Percentiles rank a stretch among this genome's conserved stretches.
Conservation (phyloP, 208 protist species). For the Acanthamoeba pearcei region DNA sequence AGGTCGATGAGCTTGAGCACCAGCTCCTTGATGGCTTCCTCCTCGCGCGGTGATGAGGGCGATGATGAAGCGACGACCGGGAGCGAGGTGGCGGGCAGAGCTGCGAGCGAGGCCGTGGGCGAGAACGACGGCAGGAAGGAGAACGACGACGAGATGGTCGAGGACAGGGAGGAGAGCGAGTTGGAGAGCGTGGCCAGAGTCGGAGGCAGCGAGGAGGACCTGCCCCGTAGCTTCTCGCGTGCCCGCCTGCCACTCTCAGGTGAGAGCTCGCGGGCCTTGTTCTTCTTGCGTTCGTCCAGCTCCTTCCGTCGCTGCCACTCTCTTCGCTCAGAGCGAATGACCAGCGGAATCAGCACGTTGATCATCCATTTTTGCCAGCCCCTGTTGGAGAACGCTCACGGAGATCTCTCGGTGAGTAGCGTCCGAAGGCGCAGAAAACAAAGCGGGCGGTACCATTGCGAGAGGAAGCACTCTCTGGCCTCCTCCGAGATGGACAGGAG, state of each 20-base stretch:
- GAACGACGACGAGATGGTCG: constrained; percentile 41
- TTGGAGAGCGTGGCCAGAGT: constrained; percentile 39
- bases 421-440: no score
- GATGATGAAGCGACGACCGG: constrained; percentile 24
- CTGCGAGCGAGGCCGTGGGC: not conserved
- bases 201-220: not conserved
- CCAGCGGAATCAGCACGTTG: constrained; percentile 28
- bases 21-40: constrained; percentile 68
- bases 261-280: not conserved
- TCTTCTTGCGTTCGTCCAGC: not conserved
- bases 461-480: constrained; percentile 64
- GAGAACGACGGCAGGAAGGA: constrained; percentile 44
- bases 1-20: constrained; percentile 60
- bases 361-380: constrained; percentile 69
- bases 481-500: constrained; percentile 42
- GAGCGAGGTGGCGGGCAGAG: not conserved
- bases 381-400: not conserved
- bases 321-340: constrained; percentile 38
- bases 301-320: constrained; percentile 17
- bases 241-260: not conserved
- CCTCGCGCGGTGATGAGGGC: constrained; percentile 6
- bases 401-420: not conserved
- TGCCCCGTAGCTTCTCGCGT: not conserved
- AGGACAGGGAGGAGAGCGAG: constrained; percentile 4
- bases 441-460: constrained; percentile 3